Conservation (phyloP, 2,329 filamentous ascomycete species). For the Trichophaea hybrida region DNA sequence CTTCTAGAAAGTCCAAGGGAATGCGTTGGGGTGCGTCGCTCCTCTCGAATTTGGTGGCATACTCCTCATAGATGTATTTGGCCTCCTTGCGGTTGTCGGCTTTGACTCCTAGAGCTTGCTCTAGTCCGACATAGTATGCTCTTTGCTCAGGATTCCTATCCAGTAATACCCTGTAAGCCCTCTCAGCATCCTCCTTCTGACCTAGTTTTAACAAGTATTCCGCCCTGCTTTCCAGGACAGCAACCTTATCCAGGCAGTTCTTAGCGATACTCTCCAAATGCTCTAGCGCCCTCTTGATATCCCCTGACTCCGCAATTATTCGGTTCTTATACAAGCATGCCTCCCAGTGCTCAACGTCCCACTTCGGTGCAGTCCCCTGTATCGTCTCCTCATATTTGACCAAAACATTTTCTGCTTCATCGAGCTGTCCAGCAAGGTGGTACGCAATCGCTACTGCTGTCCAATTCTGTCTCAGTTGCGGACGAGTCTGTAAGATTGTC, state of each 20-base stretch:
- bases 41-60: slow-evolving; percentile 64
- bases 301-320: slow-evolving; percentile 80
- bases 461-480: slow-evolving; percentile 82
- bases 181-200: slow-evolving; percentile 62
- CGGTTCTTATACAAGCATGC: slow-evolving; percentile 88
- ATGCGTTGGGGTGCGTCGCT: slow-evolving; percentile 74
- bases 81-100: slow-evolving; percentile 47
- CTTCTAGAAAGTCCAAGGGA: slow-evolving; percentile 76
- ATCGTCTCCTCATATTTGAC: slow-evolving; percentile 87
- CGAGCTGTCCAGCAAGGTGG: slow-evolving; percentile 72
- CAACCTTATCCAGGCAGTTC: slow-evolving; percentile 66
- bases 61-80: slow-evolving; percentile 66
- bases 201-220: slow-evolving; percentile 68
- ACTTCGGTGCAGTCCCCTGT: slow-evolving; percentile 55
- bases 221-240: slow-evolving; percentile 72
- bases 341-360: slow-evolving; percentile 73
- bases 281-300: slow-evolving; percentile 67
- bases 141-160: slow-evolving; percentile 81
- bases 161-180: slow-evolving; percentile 65
- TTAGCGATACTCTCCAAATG: slow-evolving; percentile 69
- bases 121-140: slow-evolving; percentile 67
- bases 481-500: slow-evolving; percentile 72
- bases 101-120: slow-evolving; percentile 51
- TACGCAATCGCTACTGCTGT: slow-evolving; percentile 90
- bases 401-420: slow-evolving; percentile 78